Percentiles rank a stretch among this genome's conserved stretches.
Conservation (phyloP, 2,329 filamentous ascomycete species). For the Penicillium sp. region DNA sequence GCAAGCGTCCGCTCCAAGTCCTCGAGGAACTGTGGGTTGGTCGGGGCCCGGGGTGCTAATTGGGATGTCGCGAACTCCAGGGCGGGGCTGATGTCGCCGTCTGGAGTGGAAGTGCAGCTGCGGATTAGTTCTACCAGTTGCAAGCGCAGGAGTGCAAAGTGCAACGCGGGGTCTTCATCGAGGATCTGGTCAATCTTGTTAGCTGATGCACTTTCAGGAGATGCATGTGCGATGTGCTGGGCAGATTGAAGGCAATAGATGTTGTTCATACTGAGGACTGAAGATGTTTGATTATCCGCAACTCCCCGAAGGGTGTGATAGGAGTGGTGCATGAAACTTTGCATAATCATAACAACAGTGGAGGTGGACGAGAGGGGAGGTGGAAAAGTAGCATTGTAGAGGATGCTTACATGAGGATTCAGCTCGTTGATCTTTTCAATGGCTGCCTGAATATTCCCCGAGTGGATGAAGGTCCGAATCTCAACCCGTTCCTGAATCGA, state of each 20-base stretch:
- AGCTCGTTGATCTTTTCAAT: conserved; percentile 87
- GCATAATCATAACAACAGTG: conserved; percentile 81
- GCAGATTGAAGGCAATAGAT: conserved; percentile 23
- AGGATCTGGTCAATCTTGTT: conserved; percentile 66
- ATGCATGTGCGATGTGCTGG: conserved; percentile 12
- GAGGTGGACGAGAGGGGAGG: conserved; percentile 24
- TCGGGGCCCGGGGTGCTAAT: conserved; percentile 82
- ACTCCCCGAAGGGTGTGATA: conserved; percentile 74
- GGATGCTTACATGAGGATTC: conserved; percentile 77
- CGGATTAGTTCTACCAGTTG: conserved; percentile 95
- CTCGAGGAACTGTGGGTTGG: conserved; percentile 76
- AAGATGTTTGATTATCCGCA: conserved; percentile 84
- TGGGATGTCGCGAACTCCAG: conserved; percentile 85
- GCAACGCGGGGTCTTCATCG: conserved; percentile 77
- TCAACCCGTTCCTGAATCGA: conserved; percentile 77
- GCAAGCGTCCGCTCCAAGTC: conserved; percentile 93
- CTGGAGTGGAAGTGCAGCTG: conserved; percentile 64
- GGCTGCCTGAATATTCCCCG: conserved; percentile 80
- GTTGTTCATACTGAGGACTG: conserved; percentile 83
- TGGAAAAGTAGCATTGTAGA: conserved; percentile 8
- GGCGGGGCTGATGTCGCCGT: conserved; percentile 75
- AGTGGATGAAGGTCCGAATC: conserved; percentile 82
- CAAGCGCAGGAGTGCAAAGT: conserved; percentile 85
- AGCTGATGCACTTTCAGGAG: conserved; percentile 21
- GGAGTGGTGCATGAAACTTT: conserved; percentile 99